Percentiles rank a stretch among this genome's conserved stretches.
phyloP scores from a whole-genome alignment of 2,329 filamentous ascomycete species.

The Oidium heveae region DNA sequence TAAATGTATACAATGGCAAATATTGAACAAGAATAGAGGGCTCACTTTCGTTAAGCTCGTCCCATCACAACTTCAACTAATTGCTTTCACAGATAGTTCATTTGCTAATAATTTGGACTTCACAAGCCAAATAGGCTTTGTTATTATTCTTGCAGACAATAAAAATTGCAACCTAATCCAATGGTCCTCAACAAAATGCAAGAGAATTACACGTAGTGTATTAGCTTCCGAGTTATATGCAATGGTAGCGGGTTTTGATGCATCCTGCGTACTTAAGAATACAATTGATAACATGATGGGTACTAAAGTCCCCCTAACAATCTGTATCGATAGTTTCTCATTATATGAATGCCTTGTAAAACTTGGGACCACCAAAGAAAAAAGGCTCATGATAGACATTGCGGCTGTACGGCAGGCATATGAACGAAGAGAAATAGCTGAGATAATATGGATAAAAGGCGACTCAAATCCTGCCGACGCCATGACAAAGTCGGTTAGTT shows the following conservation, averaged over 20 bases:
- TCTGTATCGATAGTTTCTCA: not conserved
- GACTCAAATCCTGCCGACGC: not conserved
- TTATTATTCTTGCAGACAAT: not conserved
- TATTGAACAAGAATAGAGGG: conserved; percentile 1
- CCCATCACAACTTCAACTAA: not conserved
- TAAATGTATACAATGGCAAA: too few species aligned
- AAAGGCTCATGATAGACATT: not conserved
- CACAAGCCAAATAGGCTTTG: not conserved
- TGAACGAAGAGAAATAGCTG: not conserved
- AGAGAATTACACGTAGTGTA: not conserved
- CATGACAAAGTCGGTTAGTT: not conserved
- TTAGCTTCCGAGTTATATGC: not conserved
- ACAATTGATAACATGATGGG: not conserved
- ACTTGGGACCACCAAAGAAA: not conserved
- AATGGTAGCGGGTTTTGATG: not conserved
- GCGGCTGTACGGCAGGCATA: not conserved
- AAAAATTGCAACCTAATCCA: not conserved
- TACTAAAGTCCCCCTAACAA: not conserved
- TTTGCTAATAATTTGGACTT: not conserved
- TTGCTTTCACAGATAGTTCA: too few species aligned
- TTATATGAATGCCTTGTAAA: not conserved
- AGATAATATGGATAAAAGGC: not conserved
- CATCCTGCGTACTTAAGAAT: not conserved
- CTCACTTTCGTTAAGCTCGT: not conserved
- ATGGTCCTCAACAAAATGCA: not conserved